Conservation (phyloP, 371 early-diverging fungal species). For the Mortierella sp. region DNA sequence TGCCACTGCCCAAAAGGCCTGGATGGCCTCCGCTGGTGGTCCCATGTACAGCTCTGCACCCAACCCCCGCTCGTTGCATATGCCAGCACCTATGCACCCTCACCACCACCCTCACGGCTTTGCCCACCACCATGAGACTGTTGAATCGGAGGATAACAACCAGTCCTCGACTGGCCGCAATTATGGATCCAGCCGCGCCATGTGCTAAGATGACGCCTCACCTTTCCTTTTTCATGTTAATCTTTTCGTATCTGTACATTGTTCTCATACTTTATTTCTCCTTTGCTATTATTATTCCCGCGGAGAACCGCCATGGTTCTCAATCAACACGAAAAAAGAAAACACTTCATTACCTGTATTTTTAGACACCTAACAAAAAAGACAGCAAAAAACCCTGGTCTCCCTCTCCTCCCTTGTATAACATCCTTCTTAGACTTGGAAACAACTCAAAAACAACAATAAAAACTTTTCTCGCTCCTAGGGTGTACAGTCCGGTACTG, state of each 20-base stretch:
- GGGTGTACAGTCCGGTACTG: not conserved
- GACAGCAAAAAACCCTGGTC: not conserved
- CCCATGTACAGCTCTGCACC: conserved; percentile 22
- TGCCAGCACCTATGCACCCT: conserved; percentile 13
- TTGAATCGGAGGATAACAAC: not conserved
- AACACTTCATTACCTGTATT: not conserved
- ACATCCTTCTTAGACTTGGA: not conserved
- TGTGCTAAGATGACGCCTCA: conserved; percentile 28
- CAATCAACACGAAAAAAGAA: not conserved
- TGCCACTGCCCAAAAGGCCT: conserved; percentile 17
- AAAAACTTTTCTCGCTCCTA: not conserved
- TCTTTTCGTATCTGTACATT: conserved; percentile 7
- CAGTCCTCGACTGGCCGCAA: conserved; percentile 8
- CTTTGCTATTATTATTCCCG: not conserved
- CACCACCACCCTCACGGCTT: conserved; percentile 1
- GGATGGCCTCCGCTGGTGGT: conserved; percentile 23
- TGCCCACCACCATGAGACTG: not conserved
- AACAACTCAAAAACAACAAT: not conserved
- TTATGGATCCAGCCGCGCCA: conserved; percentile 42
- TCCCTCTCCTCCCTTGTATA: not conserved
- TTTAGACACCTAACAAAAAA: not conserved
- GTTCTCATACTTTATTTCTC: not conserved
- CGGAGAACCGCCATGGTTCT: not conserved
- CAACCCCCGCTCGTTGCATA: conserved; percentile 20
- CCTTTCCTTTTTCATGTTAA: not conserved